Conservation (phyloP, 2,329 filamentous ascomycete genomes). For the Diaporthe sp. region DNA sequence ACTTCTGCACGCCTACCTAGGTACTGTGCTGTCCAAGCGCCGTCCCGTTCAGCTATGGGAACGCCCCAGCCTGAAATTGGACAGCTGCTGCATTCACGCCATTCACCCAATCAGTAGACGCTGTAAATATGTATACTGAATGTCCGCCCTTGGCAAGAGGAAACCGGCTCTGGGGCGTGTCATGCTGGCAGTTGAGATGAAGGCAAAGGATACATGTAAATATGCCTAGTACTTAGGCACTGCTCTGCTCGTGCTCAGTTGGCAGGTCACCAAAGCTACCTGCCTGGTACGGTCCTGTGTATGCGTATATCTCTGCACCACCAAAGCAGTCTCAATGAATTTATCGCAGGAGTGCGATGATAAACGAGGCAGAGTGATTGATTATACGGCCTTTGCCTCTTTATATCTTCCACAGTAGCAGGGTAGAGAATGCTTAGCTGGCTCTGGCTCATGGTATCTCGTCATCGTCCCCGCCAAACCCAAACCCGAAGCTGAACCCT, state of each 20-base stretch:
- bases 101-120: not conserved
- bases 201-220: not conserved
- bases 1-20: not conserved
- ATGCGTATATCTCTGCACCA: not conserved
- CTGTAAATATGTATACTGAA: not conserved
- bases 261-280: not conserved
- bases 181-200: not conserved
- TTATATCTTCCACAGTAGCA: not conserved
- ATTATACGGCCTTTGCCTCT: not conserved
- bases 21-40: not conserved
- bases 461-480: conserved; percentile 64
- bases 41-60: not conserved
- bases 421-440: not conserved
- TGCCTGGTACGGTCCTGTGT: not conserved
- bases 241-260: not conserved
- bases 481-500: conserved; percentile 70
- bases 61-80: conserved; percentile 13
- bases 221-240: not conserved
- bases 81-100: conserved; percentile 15
- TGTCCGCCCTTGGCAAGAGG: not conserved
- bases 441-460: conserved; percentile 46
- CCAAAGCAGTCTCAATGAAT: not conserved
- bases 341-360: not conserved
- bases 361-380: not conserved
- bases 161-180: not conserved